Evolutionary conservation across 148 eudicot species (phyloP).

Genomic region (Heliosperma pusillum): DNA sequence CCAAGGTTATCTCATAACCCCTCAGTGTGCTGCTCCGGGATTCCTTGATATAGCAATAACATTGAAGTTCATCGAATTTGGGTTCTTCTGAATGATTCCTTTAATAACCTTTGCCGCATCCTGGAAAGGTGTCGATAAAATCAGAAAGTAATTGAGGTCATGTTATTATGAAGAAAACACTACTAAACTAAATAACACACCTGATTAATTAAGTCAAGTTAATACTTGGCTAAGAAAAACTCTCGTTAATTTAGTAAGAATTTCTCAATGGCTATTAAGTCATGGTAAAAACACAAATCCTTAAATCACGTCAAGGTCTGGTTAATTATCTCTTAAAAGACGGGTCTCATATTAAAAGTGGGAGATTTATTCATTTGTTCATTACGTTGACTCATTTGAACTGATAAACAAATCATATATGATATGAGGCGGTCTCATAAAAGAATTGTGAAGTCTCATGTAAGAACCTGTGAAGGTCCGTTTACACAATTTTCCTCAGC

Average conservation of each 20-base stretch:
- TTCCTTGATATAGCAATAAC: constrained; percentile 83
- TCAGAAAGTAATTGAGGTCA: not conserved
- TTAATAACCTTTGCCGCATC: constrained; percentile 84
- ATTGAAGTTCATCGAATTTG: constrained; percentile 78
- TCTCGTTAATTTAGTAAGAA: too few species aligned
- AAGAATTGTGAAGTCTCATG: not conserved
- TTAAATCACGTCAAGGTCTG: too few species aligned
- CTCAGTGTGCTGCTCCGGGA: constrained; percentile 15
- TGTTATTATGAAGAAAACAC: too few species aligned
- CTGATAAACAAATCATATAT: not conserved
- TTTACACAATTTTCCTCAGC: not conserved
- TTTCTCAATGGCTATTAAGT: too few species aligned
- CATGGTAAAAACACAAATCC: too few species aligned
- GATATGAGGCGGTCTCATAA: not conserved
- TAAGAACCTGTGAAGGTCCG: not conserved
- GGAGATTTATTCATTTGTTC: not conserved
- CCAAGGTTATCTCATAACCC: not conserved
- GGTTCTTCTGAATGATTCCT: constrained; percentile 68
- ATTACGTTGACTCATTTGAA: not conserved
- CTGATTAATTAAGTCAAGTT: too few species aligned
- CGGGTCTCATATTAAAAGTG: too few species aligned
- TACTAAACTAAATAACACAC: too few species aligned
- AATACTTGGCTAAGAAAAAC: too few species aligned
- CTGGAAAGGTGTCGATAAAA: constrained; percentile 30
- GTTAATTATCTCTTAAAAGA: too few species aligned